Base-by-base conservation (phyloP, 257 asterid genomes). In the Plectranthus barbatus region DNA sequence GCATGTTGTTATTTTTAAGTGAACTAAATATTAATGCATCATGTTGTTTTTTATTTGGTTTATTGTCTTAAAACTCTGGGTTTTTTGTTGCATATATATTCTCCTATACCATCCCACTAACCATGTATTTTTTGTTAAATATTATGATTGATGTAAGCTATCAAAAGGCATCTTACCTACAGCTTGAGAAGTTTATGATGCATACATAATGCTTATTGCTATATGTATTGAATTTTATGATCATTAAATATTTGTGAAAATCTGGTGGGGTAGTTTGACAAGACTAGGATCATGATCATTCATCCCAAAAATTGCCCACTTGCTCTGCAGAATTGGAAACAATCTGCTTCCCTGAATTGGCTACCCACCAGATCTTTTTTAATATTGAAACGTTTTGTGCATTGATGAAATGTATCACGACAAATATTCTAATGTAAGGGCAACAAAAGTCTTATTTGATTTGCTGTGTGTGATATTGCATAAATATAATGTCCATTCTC, bases 131-230 rank as follows among this genome's bases (percentile, higher is more conserved):
- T 61, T 48, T n/a, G 68, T 76, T 45, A 55, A 46, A 72, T 78
- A 89, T 97, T 87, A 86, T 92, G 99, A 89, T 92, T n/a, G n/a
- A n/a, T n/a, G n/a, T n/a, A 92, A 92, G 84, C 88, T 92, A 66
- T 92, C 99, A 9, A 81, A 83, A 24, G 95, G 99, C 71, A 85
- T 85, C 78, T 71, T 92, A 67, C 97, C 97, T 17, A 64, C 50
- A 39, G 61, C 95, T 92, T 66, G 81, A 82, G 76, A 85, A 80
- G 83, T 92, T 76, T 71, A 74, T 54, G 97, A 92, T 97, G 99
- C 86, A 81, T 68, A 65, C 14, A 23, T 46, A 50, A 48, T 72
- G 14, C n/a, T 31, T 37, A 56, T 11, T 23, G 18, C 55, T 31
- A n/a, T 34, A 14, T 40, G 3, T 26, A 17, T 44, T 58, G 29